Evolutionary conservation across 2,329 filamentous ascomycete genomes (phyloP), one percentile per base, ranked within the genome.

Genomic region (Fusarium sp.): DNA sequence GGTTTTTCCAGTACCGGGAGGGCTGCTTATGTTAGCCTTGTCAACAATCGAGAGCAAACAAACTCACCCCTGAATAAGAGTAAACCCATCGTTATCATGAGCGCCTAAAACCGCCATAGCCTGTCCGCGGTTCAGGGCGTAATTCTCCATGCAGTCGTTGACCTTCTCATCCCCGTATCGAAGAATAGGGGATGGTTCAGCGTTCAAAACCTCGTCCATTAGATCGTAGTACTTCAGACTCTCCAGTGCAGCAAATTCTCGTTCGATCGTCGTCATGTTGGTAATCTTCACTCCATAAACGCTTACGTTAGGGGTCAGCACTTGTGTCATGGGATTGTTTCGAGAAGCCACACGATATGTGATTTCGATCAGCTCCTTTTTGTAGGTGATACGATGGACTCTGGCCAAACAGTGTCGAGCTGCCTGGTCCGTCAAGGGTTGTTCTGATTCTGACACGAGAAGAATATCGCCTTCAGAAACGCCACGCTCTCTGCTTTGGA

Each of bases 1-100:
- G 0, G 96, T 99, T 82, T 99, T 99, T 76, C 95, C 96, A 6
- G 96, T 98, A 79, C 96, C 96, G 2, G 96, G 96, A 50, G 96
- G 96, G 57, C 93, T 91, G 57, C 39, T 56, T 8, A 72, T 69
- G 78, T 80, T 77, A 82, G 77, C 61, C 53, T 67, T 64, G 37
- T 24, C 28, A 33, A 13, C 10, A 15, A 28, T 15, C 20, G 24
- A 44, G 38, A 13, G 16, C 16, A 35, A 16, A 41, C 26, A 49
- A 49, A 75, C 84, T 77, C 84, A 91, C 88, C 92, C 96, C 81
- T 99, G 96, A 72, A 99, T 94, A 64, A 99, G 84, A 5, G 96
- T 98, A 76, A 99, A 99, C 0, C 93, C 97, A 80, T 98, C 96
- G 72, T 99, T 99, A 75, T 97, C 94, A 59, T 94, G 88, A 15